Conservation (phyloP, 2,329 filamentous ascomycete genomes). For the Colletotrichum noveboracense region DNA sequence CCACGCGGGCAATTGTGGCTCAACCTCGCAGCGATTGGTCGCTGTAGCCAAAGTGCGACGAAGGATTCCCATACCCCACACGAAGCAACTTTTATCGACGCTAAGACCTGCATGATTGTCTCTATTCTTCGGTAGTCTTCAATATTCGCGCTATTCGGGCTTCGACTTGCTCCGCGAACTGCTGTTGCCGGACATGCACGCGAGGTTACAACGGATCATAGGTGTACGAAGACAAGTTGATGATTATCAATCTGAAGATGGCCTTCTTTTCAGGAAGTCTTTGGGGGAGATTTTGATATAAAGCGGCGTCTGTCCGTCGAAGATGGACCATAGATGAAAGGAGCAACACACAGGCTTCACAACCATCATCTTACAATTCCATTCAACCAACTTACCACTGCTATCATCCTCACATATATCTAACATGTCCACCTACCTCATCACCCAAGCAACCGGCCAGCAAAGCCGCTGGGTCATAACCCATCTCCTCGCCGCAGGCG, state of each 20-base stretch:
- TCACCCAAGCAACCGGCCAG: constrained; percentile 39
- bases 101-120: not conserved
- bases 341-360: accelerated
- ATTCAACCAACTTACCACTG: too few species aligned
- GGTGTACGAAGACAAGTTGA: not conserved
- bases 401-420: not conserved
- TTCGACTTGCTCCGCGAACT: not conserved
- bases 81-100: constrained; percentile 1
- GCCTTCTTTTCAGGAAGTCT: accelerated
- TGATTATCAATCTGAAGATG: not conserved
- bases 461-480: constrained; percentile 34
- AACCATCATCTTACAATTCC: accelerated
- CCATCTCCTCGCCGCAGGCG: constrained; percentile 36
- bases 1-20: not conserved
- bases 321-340: not conserved
- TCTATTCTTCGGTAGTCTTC: accelerated
- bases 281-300: not conserved
- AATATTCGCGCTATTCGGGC: not conserved
- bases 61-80: not conserved
- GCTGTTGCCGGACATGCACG: not conserved
- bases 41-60: accelerated
- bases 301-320: accelerated
- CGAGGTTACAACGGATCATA: accelerated
- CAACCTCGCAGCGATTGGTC: not conserved
- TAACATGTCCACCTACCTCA: constrained; percentile 37